Evolutionary conservation across 2,329 filamentous ascomycete species (phyloP), one percentile per base, ranked within the genome.

Genomic region (Colletotrichum sp.): DNA sequence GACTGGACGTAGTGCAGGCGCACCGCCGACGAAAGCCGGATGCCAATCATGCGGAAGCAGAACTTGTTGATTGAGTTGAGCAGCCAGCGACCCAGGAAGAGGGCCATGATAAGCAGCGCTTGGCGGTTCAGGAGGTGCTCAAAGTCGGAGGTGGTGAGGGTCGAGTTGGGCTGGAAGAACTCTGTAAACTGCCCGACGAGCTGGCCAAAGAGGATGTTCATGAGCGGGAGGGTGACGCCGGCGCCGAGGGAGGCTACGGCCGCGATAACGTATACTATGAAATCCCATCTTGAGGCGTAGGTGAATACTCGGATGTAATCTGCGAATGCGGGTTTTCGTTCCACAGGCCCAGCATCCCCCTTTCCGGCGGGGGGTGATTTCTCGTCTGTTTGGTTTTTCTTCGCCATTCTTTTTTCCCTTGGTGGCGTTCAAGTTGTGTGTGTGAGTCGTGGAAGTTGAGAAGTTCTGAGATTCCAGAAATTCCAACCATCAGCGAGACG

Each of bases 11-110:
- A 91, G 66, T 87, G 85, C 15, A 90, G 83, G 28, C 90, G 87
- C 16, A 91, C 87, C 22, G 88, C 90, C 2, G 91, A 90, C 6
- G 91, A 93, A 77, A 93, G 87, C 44, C 91, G 88, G 71, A 93
- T 90, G 34, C 91, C 91, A 76, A 92, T 91, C 82, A 92, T 89
- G 27, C 91, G 90, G 78, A 92, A 92, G 57, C 86, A 85, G 79
- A 92, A 91, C 88, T 90, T 91, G 78, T 89, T 89, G 75, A 93
- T 85, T 77, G 94, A 95, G 77, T 90, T 91, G 60, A 94, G 84
- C n/a, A 85, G 80, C 78, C 94, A 92, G 64, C 93, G 91, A 19
- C 86, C 93, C 52, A 95, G 83, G 82, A 95, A 96, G 9, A 96
- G 86, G 71, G 91, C 91, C 72, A 95, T 89, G 80, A 95, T 92